Base-by-base conservation (phyloP, 768 basidiomycete genomes). In the Pleurotus citrinopileatus region DNA sequence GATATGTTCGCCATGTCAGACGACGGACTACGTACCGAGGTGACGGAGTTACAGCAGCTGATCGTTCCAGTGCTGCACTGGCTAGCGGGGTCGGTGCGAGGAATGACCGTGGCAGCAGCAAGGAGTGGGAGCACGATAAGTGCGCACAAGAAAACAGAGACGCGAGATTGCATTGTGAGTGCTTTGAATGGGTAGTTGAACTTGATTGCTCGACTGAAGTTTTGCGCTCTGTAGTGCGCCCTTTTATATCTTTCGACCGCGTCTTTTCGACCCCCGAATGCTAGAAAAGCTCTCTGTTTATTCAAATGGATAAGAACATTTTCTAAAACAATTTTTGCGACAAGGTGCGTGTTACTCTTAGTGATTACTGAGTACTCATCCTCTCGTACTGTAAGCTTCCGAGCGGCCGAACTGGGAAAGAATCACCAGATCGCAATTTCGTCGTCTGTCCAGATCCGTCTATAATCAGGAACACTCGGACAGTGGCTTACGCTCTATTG, bases 1-100 rank as follows among this genome's bases (percentile, higher is more conserved):
- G 5, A 7, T 20, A n/a, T 6, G 17, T 10, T 15, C 2, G 7
- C 43, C 15, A n/a, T 20, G 3, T 12, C 9, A 34, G 4, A n/a
- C 32, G 19, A 7, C 8, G 5, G 19, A 38, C 22, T 3, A 12
- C 52, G 5, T 29, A 53, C 52, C 23, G 4, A 20, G 4, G 59
- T 42, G 36, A 61, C 22, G 25, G 57, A 32, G 29, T 45, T 51
- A 38, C 63, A 65, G 62, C 63, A 65, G 29, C 59, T 54, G 40
- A 60, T 37, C 59, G 42, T 51, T 22, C 63, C 61, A 27, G 47
- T 61, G 50, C 58, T 59, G 60, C 62, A 63, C 1, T 38, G 9
- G 37, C 20, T 29, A 28, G 38, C 0, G 6, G 38, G 42, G 20
- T 46, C 26, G 12, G 52, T 53, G 38, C 55, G 10, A 4, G 55